Conservation (phyloP, 2,329 filamentous ascomycete genomes). For the Diaporthe sp. region DNA sequence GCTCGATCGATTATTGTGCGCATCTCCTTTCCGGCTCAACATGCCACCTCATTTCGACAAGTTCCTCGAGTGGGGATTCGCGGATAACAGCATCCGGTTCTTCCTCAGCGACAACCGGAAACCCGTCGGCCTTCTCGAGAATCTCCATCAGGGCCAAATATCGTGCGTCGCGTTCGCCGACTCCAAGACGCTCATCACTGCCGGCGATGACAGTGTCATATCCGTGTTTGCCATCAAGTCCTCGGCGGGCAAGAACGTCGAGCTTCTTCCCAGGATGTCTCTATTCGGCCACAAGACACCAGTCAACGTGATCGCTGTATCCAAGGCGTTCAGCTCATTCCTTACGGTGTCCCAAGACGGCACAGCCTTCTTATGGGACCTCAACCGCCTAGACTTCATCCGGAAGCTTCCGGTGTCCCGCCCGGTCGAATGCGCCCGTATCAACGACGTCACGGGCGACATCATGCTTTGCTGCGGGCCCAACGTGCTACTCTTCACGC, state of each 20-base stretch:
- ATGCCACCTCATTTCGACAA: constrained; percentile 90
- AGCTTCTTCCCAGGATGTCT: constrained; percentile 82
- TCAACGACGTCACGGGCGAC: constrained; percentile 93
- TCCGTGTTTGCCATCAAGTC: constrained; percentile 83
- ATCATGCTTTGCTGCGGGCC: constrained; percentile 87
- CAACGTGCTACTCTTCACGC: constrained; percentile 82
- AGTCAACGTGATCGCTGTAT: constrained; percentile 86
- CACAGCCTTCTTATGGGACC: constrained; percentile 90
- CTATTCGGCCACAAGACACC: constrained; percentile 92
- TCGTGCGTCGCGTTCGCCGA: constrained; percentile 88
- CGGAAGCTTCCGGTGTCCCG: constrained; percentile 75
- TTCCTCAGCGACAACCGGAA: constrained; percentile 87
- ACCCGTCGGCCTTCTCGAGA: constrained; percentile 88
- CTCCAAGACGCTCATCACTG: constrained; percentile 90
- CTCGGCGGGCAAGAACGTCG: constrained; percentile 76
- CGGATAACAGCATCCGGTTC: constrained; percentile 93
- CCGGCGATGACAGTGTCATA: constrained; percentile 92
- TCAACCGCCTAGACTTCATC: constrained; percentile 91
- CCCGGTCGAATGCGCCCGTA: constrained; percentile 79
- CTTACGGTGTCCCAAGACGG: constrained; percentile 87
- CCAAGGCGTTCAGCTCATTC: constrained; percentile 89
- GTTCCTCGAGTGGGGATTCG: constrained; percentile 96
- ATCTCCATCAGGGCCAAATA: constrained; percentile 91
- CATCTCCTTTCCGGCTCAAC: constrained; percentile 87
- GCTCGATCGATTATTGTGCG: constrained; percentile 85